Base-by-base conservation (phyloP, 805 yeast genomes). In the Kazachstania kunashirensis region DNA sequence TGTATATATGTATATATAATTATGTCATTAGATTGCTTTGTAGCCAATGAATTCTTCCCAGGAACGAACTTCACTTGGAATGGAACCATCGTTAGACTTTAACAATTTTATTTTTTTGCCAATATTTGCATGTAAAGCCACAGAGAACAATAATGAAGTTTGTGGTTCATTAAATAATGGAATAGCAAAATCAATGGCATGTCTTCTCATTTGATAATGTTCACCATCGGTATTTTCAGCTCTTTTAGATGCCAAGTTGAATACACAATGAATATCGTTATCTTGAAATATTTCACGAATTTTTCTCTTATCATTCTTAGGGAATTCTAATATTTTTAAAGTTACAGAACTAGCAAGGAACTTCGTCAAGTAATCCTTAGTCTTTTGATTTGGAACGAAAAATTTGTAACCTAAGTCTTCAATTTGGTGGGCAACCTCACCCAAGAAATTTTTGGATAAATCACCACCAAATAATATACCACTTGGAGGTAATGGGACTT, bases 11-110 rank as follows among this genome's bases (percentile, higher is more conserved):
- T 29, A 17, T 29, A 29, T 29, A 29, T 17, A 32, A 14, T 15
- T 20, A 24, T 17, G 6, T 24, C 10, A 29, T 44, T 49, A 63
- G 29, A 85, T 88, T 36, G 94, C 92, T 70, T 84, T 88, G 36
- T 94, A 95, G 41, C 94, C 95, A 55, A 92, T 75, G 55, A 82
- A 92, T 61, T 89, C 96, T 66, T 95, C 84, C 99, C 99, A 92
- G 64, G 96, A 76, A 56, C 69, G 71, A 36, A 86, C 97, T 66
- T 92, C 97, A 15, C 64, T 53, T 39, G 98, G 97, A 48, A 89
- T 73, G 20, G 59, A 63, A 38, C 78, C 75, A 37, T 62, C 61
- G 30, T 59, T 62, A 36, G 75, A 73, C n/a, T 66, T 62, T 36
- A 76, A 62, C 52, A 71, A 70, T 24, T 50, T 42, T 16, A 59